These are phyloP conservation scores for Trichoderma afroharzianum DNA, from an alignment of 2,329 filamentous ascomycete genomes.

Conservation along the genomic window DNA sequence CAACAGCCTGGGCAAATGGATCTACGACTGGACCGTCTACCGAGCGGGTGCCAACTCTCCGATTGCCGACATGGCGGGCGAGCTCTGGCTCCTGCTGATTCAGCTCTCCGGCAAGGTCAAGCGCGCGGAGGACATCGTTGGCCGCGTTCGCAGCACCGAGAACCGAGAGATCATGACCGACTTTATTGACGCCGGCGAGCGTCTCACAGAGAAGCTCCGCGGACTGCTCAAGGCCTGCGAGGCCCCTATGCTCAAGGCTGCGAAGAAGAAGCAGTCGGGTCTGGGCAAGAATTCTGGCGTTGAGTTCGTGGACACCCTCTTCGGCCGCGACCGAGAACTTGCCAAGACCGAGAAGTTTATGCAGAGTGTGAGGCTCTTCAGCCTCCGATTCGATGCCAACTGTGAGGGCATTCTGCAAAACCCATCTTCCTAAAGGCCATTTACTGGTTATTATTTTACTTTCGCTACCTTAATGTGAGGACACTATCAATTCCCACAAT, in stretches of 20 bases:
- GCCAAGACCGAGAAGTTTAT: constrained; percentile 91
- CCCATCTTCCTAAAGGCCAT: constrained; percentile 48
- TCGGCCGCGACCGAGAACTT: constrained; percentile 85
- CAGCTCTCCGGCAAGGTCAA: constrained; percentile 93
- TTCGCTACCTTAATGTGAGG: background rate
- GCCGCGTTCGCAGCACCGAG: constrained; percentile 67
- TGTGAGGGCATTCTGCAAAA: constrained; percentile 79
- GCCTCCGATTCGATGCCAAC: constrained; percentile 91
- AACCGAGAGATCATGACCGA: constrained; percentile 81
- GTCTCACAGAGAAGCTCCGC: constrained; percentile 80
- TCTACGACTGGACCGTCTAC: constrained; percentile 98
- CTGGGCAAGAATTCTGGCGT: constrained; percentile 90
- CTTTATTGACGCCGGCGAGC: constrained; percentile 84
- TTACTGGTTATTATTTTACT: background rate
- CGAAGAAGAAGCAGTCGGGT: constrained; percentile 62
- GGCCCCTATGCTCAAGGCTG: constrained; percentile 88
- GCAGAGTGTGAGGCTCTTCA: constrained; percentile 83
- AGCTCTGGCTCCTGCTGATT: constrained; percentile 92
- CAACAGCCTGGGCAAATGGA: constrained; percentile 97
- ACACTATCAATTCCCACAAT: background rate
- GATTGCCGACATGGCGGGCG: constrained; percentile 86
- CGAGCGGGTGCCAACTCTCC: constrained; percentile 77
- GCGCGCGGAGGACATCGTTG: constrained; percentile 74
- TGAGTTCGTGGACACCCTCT: constrained; percentile 95
- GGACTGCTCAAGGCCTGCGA: constrained; percentile 88